Evolutionary conservation across 345 rosid species (phyloP).

Genomic region (Heritiera littoralis): DNA sequence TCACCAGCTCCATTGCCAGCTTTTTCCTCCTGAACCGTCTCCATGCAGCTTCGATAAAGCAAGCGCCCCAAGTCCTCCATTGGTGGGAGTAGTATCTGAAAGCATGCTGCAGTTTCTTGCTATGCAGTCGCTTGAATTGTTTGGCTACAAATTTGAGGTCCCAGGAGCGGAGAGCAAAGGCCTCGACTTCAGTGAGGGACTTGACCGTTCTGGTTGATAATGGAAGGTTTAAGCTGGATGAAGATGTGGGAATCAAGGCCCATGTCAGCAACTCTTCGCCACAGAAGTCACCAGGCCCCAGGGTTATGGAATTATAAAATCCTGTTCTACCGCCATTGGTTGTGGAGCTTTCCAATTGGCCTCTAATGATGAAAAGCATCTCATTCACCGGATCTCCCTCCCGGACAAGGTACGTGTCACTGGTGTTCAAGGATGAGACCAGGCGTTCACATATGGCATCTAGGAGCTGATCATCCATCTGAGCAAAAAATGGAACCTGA

Average conservation of each 20-base stretch:
- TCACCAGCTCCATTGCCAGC: slow-evolving; percentile 63
- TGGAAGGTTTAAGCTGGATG: slow-evolving; percentile 47
- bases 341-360: slow-evolving; percentile 81
- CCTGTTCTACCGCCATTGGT: slow-evolving; percentile 83
- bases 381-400: slow-evolving; percentile 91
- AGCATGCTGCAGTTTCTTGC: slow-evolving; percentile 89
- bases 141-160: slow-evolving; percentile 77
- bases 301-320: slow-evolving; percentile 74
- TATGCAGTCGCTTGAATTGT: slow-evolving; percentile 81
- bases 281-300: slow-evolving; percentile 76
- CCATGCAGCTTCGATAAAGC: slow-evolving; percentile 80
- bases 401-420: slow-evolving; percentile 54
- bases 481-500: slow-evolving; percentile 84
- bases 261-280: slow-evolving; percentile 90
- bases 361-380: slow-evolving; percentile 91
- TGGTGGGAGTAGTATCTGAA: slow-evolving; percentile 94
- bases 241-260: slow-evolving; percentile 61
- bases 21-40: slow-evolving; percentile 59
- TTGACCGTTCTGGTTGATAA: slow-evolving; percentile 69
- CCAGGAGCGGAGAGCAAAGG: slow-evolving; percentile 70
- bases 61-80: slow-evolving; percentile 86
- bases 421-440: slow-evolving; percentile 71
- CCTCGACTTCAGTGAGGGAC: slow-evolving; percentile 67
- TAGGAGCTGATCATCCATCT: slow-evolving; percentile 83
- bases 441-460: slow-evolving; percentile 88